A percentile compares a stretch with the other conserved stretches of the same genome.
Evolutionary conservation across 2,329 filamentous ascomycete species (phyloP).

Genomic region (Aspergillus candidus): DNA sequence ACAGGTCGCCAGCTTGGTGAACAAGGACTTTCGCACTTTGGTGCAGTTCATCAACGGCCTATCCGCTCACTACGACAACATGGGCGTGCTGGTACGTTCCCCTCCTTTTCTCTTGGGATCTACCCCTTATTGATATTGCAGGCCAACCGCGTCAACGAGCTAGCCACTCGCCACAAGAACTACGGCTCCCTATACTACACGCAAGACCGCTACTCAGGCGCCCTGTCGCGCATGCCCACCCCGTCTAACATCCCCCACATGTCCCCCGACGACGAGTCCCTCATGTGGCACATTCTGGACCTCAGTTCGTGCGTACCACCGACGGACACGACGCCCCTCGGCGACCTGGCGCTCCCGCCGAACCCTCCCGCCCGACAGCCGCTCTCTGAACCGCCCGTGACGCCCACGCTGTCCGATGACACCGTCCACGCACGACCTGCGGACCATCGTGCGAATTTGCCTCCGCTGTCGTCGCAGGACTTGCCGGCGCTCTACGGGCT

Average conservation of each 20-base stretch:
- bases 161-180: slow-evolving; percentile 18
- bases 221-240: slow-evolving; percentile 19
- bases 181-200: slow-evolving; percentile 22
- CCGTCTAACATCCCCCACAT: slow-evolving; percentile 20
- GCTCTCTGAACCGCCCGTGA: background rate
- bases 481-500: background rate
- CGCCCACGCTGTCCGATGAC: background rate
- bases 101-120: too few relatives aligned
- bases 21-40: slow-evolving; percentile 18
- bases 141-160: slow-evolving; percentile 16
- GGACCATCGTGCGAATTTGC: too few relatives aligned
- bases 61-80: slow-evolving; percentile 17
- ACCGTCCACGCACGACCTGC: background rate
- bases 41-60: slow-evolving; percentile 18
- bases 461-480: background rate
- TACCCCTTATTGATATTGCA: slow-evolving; percentile 1
- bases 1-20: slow-evolving; percentile 18
- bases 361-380: background rate
- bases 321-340: background rate
- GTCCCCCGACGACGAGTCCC: slow-evolving; percentile 18
- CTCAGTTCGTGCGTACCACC: slow-evolving; percentile 13
- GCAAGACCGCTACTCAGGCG: slow-evolving; percentile 20
- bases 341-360: background rate
- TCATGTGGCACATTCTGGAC: slow-evolving; percentile 25
- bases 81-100: slow-evolving; percentile 15